Base-by-base conservation (phyloP, 2,329 filamentous ascomycete genomes). In the Dothidotthia symphoricarpi region DNA sequence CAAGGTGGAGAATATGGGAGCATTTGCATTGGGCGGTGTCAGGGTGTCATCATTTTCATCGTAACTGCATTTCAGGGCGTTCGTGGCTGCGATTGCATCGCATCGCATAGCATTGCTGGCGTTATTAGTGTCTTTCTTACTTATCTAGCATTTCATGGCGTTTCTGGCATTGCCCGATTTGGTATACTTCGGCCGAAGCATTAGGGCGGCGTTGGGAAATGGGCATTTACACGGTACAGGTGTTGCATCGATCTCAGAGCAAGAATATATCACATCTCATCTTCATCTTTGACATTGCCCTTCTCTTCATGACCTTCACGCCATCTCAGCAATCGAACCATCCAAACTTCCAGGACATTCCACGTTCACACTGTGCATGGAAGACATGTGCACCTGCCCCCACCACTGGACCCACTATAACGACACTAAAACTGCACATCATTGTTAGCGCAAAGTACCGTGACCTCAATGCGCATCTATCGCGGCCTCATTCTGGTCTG, bases 11-110 rank as follows among this genome's bases (percentile, higher is more conserved):
- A 30, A 16, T 10, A 19, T 34, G n/a, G 11, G n/a, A 36, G 34
- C 43, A 50, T 46, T 41, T 51, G 57, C 57, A 63, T 61, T 51
- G 53, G 55, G 50, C 27, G 59, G 56, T 28, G 57, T 50, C 43
- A 12, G 25, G 50, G 53, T 35, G 48, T 59, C 38, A 29, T 41
- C 39, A 28, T 48, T 36, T 31, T 40, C n/a, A 13, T 42, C 34
- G 13, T 47, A 17, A 8, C 36, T 36, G 54, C 54, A 61, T 55
- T 55, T 55, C 39, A 40, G 31, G 57, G 55, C 45, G 51, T 53
- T 48, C 17, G 37, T 43, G 41, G 37, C 24, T 31, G 47, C 27
- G 17, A 28, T 36, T 14, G 34, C 35, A 43, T 44, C 8, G 19
- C 31, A 43, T 41, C 38, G 40, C 37, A 39, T 30, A 47, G 45